These are phyloP conservation scores for Ilex paraguariensis DNA, from an alignment of 305 asterid species.

Conservation along the genomic window DNA sequence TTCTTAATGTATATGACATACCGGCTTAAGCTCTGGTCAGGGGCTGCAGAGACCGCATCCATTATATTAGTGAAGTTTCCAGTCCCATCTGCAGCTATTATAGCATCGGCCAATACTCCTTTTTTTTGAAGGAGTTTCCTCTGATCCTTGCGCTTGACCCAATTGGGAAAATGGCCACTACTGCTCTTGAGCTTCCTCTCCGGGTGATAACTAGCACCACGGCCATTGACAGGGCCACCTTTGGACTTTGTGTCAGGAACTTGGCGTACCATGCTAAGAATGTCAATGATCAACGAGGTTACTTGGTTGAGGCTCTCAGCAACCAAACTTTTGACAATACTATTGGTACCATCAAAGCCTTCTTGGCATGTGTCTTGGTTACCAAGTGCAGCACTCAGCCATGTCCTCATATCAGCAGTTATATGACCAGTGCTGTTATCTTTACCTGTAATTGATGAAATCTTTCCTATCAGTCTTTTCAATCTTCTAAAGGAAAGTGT, in stretches of 20 bases:
- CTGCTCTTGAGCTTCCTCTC: conserved; percentile 35
- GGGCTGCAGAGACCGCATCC: neutral
- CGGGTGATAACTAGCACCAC: conserved; percentile 4
- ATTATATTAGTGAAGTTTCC: neutral
- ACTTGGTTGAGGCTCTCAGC: conserved; percentile 51
- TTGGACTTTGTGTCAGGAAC: conserved; percentile 7
- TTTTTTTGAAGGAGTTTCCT: conserved; percentile 44
- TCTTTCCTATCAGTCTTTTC: neutral
- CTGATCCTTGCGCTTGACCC: conserved; percentile 46
- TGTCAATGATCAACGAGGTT: conserved; percentile 37
- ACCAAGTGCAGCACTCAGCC: conserved; percentile 66
- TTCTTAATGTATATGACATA: conserved; percentile 2
- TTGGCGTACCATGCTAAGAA: conserved; percentile 46
- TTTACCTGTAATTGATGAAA: conserved; percentile 33
- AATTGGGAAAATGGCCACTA: conserved; percentile 36
- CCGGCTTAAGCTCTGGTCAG: neutral
- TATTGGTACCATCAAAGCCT: conserved; percentile 66
- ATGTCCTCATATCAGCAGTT: conserved; percentile 61
- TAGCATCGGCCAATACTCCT: conserved; percentile 33
- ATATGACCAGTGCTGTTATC: conserved; percentile 52
- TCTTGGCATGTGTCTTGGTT: conserved; percentile 86
- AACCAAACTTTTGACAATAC: conserved; percentile 36
- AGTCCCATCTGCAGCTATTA: conserved; percentile 13
- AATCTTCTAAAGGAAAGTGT: neutral
- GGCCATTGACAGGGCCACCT: conserved; percentile 1